Conservation (phyloP, 805 yeast species). For the Metschnikowia kunwiensis region DNA sequence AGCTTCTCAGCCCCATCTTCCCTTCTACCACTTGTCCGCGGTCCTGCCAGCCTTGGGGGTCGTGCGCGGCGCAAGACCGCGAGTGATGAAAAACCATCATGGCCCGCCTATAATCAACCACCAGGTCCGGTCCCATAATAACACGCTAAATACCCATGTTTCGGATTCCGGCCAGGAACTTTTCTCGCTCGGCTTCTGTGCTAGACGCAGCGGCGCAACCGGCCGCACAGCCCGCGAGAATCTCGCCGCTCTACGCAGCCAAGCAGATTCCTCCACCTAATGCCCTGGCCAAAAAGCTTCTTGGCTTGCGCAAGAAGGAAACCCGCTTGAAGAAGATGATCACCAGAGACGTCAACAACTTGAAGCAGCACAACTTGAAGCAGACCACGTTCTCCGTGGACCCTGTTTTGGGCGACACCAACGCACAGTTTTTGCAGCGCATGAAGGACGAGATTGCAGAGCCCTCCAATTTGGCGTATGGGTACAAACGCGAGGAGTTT, state of each 20-base stretch:
- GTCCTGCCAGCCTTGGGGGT: too few relatives aligned
- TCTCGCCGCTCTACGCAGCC: slow-evolving; percentile 29
- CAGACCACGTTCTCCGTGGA: slow-evolving; percentile 49
- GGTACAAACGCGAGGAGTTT: slow-evolving; percentile 59
- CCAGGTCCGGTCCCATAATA: too few relatives aligned
- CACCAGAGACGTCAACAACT: slow-evolving; percentile 35
- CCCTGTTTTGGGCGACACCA: slow-evolving; percentile 76
- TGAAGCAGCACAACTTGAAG: slow-evolving; percentile 36
- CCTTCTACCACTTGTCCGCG: too few relatives aligned
- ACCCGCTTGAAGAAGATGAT: slow-evolving; percentile 40
- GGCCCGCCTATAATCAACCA: too few relatives aligned
- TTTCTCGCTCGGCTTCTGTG: slow-evolving; percentile 5
- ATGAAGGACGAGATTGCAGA: slow-evolving; percentile 64
- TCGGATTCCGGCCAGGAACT: slow-evolving; percentile 10
- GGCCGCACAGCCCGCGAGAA: slow-evolving; percentile 4
- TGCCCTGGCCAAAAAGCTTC: slow-evolving; percentile 32
- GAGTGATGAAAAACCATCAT: too few relatives aligned
- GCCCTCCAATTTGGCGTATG: slow-evolving; percentile 59
- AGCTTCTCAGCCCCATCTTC: too few relatives aligned
- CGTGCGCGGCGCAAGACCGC: too few relatives aligned
- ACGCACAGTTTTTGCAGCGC: slow-evolving; percentile 66
- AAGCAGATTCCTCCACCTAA: slow-evolving; percentile 34
- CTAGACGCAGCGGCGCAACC: slow-evolving; percentile 12
- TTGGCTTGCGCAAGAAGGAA: slow-evolving; percentile 38
- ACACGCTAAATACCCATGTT: too few relatives aligned